Percentiles rank a stretch among this genome's conserved stretches.
phyloP scores from a whole-genome alignment of 1,139 yeast genomes.

The Yamadazyma dendronema region DNA sequence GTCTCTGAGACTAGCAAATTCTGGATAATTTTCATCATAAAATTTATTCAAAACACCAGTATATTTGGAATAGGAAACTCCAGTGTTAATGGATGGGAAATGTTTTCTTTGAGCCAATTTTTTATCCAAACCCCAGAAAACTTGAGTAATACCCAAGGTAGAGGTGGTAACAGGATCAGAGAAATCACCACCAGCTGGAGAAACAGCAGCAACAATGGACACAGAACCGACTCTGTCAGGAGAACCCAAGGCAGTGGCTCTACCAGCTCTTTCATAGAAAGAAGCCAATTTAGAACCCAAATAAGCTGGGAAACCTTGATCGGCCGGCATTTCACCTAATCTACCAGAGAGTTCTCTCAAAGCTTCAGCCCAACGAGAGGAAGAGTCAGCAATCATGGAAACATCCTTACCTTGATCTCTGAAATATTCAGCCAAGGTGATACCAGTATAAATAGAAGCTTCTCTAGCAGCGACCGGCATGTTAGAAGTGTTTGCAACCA shows the following conservation, averaged over 20 bases:
- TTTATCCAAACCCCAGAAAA: conserved; percentile 99
- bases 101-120: conserved; percentile 99
- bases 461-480: conserved; percentile 99
- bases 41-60: conserved; percentile 82
- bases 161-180: conserved; percentile 99
- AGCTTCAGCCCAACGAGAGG: conserved; percentile 99
- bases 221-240: conserved; percentile 97
- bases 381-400: conserved; percentile 99
- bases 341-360: conserved; percentile 99
- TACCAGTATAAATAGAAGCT: conserved; percentile 98
- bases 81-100: conserved; percentile 97
- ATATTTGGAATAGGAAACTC: conserved; percentile 95
- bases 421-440: conserved; percentile 96
- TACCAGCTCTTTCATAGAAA: conserved; percentile 99
- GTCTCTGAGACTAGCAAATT: conserved; percentile 85
- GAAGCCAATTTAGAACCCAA: conserved; percentile 98
- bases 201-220: conserved; percentile 98
- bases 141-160: conserved; percentile 98
- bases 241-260: conserved; percentile 90
- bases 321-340: conserved; percentile 99
- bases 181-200: conserved; percentile 99
- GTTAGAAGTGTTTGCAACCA: conserved; percentile 97
- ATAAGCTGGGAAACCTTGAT: conserved; percentile 99
- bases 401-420: conserved; percentile 99
- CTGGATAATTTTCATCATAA: conserved; percentile 85